Conservation (phyloP, 1,284 basidiomycete species). For the Crucibulum parvulum region DNA sequence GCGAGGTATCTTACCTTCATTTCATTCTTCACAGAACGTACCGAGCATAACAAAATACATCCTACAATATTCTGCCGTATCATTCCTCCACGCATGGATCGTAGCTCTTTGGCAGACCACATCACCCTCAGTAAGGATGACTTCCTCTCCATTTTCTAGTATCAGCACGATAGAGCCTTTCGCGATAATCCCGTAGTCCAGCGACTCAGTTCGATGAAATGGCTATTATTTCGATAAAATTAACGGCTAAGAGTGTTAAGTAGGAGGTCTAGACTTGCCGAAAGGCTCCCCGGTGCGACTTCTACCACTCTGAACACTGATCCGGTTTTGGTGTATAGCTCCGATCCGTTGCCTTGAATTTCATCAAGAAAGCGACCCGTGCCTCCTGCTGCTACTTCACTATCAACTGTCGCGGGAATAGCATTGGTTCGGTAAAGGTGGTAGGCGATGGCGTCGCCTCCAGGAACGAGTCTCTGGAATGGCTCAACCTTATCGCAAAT, state of each 20-base stretch:
- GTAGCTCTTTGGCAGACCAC: slow-evolving; percentile 14
- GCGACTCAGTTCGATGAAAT: slow-evolving; percentile 8
- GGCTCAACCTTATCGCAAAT: background rate
- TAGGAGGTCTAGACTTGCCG: background rate
- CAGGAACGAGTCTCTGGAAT: background rate
- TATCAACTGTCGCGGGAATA: background rate
- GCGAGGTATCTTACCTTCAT: too few relatives aligned
- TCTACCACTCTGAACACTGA: background rate
- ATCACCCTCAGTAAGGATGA: slow-evolving; percentile 13
- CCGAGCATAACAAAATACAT: slow-evolving; percentile 14
- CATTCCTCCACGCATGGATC: slow-evolving; percentile 17
- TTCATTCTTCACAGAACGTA: background rate
- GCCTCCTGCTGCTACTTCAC: background rate
- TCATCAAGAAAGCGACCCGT: background rate
- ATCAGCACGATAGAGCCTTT: slow-evolving; percentile 13
- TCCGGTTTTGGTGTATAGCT: background rate
- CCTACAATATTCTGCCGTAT: slow-evolving; percentile 12
- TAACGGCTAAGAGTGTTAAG: background rate
- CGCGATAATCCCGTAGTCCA: slow-evolving; percentile 6
- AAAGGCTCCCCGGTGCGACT: background rate
- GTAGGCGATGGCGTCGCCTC: background rate
- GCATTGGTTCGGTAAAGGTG: background rate
- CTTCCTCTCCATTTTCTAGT: slow-evolving; percentile 11
- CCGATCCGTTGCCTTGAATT: background rate
- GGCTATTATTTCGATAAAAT: slow-evolving; percentile 7